Evolutionary conservation across 306 rosid genomes (phyloP).

Genomic region (Ammopiptanthus mongolicus): DNA sequence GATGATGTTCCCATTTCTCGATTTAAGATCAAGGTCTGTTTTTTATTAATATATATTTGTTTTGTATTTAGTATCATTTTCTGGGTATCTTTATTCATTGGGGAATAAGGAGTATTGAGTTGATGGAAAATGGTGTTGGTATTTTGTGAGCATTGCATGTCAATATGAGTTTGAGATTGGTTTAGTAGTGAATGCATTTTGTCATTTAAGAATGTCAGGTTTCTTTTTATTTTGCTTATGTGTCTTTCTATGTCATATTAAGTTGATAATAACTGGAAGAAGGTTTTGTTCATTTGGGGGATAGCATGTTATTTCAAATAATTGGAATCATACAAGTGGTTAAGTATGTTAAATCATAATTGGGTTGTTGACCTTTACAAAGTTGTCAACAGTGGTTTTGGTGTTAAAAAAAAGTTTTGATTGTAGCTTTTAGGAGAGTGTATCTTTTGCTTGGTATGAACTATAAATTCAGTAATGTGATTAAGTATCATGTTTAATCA

Average conservation of each 20-base stretch:
- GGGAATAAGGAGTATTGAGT: neutral
- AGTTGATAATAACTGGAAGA: neutral
- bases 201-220: neutral
- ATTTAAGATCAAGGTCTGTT: conserved; percentile 81
- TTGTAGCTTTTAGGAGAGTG: neutral
- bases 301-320: conserved; percentile 4
- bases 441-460: neutral
- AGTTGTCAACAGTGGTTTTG: neutral
- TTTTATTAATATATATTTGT: neutral
- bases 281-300: neutral
- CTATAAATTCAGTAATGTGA: conserved; percentile 3
- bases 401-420: neutral
- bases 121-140: conserved; percentile 6
- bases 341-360: neutral
- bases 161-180: conserved; percentile 11
- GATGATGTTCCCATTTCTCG: conserved; percentile 77
- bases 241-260: neutral
- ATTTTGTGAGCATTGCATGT: conserved; percentile 12
- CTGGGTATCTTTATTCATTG: neutral
- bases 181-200: neutral
- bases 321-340: neutral
- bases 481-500: neutral
- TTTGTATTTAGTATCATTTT: conserved; percentile 9
- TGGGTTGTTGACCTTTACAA: neutral
- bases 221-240: neutral